A percentile compares a stretch with the other conserved stretches of the same genome.
Evolutionary conservation across 345 rosid species (phyloP).

Genomic region (Citropsis articulata): DNA sequence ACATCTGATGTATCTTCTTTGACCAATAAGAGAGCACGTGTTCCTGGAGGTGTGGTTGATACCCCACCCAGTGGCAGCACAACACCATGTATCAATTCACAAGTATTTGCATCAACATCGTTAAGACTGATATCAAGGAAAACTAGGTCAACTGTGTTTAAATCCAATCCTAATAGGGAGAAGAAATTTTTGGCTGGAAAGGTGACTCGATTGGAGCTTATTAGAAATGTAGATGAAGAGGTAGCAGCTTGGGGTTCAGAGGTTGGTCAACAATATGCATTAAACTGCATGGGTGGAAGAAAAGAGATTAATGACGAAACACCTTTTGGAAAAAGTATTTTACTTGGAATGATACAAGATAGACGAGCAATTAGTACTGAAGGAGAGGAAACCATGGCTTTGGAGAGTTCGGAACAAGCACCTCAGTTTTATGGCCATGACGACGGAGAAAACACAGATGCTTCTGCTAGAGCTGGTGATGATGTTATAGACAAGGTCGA

Average conservation of each 20-base stretch:
- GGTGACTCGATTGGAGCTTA: constrained; percentile 33
- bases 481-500: constrained; percentile 20
- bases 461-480: constrained; percentile 24
- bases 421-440: constrained; percentile 19
- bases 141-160: constrained; percentile 30
- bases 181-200: constrained; percentile 28
- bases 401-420: constrained; percentile 25
- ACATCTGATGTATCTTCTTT: constrained; percentile 24
- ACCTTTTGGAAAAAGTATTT: constrained; percentile 25
- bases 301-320: constrained; percentile 30
- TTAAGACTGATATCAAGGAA: constrained; percentile 36
- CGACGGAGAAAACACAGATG: constrained; percentile 22
- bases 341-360: constrained; percentile 13
- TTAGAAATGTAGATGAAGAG: constrained; percentile 36
- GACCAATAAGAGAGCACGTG: constrained; percentile 32
- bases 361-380: constrained; percentile 23
- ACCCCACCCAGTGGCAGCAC: constrained; percentile 17
- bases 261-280: constrained; percentile 37
- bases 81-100: constrained; percentile 21
- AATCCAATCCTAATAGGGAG: constrained; percentile 24
- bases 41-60: constrained; percentile 11
- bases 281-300: constrained; percentile 32
- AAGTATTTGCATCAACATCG: constrained; percentile 27
- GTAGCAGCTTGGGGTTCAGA: constrained; percentile 37
- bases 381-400: constrained; percentile 31